These are phyloP conservation scores for Colletotrichum theobromicola DNA, from an alignment of 2,329 filamentous ascomycete species.

Conservation along the genomic window DNA sequence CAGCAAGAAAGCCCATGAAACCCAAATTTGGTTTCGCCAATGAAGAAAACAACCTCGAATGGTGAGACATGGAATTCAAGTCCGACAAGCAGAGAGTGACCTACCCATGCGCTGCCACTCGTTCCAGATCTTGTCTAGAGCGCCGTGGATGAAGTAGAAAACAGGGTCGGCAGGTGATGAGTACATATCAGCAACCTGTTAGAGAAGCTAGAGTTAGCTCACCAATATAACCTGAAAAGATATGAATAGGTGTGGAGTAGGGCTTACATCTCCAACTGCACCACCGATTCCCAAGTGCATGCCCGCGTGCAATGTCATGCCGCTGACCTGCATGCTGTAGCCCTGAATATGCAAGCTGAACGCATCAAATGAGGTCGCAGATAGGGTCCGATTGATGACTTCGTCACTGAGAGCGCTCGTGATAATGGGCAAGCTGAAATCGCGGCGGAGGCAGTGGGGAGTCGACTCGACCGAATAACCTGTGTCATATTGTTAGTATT, in stretches of 20 bases:
- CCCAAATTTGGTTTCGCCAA: accelerated
- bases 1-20: neutral
- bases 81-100: neutral
- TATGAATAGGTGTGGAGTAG: accelerated
- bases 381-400: neutral
- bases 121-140: slow-evolving; percentile 30
- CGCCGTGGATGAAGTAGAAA: slow-evolving; percentile 31
- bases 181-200: neutral
- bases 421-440: neutral
- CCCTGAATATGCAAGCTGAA: neutral
- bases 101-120: slow-evolving; percentile 25
- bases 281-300: neutral
- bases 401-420: neutral
- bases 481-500: neutral
- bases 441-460: neutral
- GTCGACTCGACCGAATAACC: neutral
- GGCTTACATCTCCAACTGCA: neutral
- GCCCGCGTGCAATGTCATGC: neutral
- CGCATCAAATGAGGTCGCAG: neutral
- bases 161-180: slow-evolving; percentile 35
- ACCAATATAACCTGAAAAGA: neutral
- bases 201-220: neutral
- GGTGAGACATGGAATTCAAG: neutral
- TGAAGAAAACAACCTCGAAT: accelerated
- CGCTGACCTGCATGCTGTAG: neutral